Evolutionary conservation across 2,329 filamentous ascomycete species (phyloP).

Genomic region (Aspergillus ochraceus): DNA sequence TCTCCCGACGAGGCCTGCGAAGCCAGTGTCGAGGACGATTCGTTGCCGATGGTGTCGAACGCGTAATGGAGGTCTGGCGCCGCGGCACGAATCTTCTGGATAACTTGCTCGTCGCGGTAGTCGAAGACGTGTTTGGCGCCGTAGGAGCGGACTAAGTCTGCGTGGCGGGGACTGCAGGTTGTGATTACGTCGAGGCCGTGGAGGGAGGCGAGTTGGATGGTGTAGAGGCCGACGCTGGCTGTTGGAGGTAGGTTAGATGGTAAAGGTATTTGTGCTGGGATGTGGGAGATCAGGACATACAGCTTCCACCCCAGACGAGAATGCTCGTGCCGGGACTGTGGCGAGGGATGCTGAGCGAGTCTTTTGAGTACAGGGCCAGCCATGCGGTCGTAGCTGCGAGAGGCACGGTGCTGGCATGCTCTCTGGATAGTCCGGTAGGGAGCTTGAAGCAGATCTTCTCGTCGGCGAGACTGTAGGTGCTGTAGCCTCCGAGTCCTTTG

Average conservation of each 20-base stretch:
- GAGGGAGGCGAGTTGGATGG: conserved; percentile 36
- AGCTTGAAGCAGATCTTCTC: conserved; percentile 44
- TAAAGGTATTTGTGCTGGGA: too few relatives aligned
- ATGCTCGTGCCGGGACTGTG: conserved; percentile 22
- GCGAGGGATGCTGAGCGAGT: conserved; percentile 36
- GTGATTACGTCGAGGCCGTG: conserved; percentile 37
- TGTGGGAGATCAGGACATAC: conserved; percentile 24
- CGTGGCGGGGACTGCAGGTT: conserved; percentile 37
- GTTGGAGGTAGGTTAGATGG: too few relatives aligned
- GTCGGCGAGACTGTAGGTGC: conserved; percentile 42
- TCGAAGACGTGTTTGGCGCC: conserved; percentile 42
- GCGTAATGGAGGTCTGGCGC: conserved; percentile 37
- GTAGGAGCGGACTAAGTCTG: conserved; percentile 30
- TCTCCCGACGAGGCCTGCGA: conserved; percentile 30
- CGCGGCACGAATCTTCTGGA: conserved; percentile 34
- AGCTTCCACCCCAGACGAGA: conserved; percentile 49
- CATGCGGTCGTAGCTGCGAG: conserved; percentile 42
- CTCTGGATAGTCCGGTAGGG: conserved; percentile 28
- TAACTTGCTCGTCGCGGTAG: conserved; percentile 40
- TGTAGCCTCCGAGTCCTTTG: conserved; percentile 39
- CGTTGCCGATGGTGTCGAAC: conserved; percentile 48
- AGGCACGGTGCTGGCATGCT: conserved; percentile 41
- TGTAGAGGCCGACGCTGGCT: conserved; percentile 43
- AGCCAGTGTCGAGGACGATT: conserved; percentile 33
- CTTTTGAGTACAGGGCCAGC: conserved; percentile 42